Base-by-base conservation (phyloP, 2,329 filamentous ascomycete genomes). In the Metarhizium sp. region DNA sequence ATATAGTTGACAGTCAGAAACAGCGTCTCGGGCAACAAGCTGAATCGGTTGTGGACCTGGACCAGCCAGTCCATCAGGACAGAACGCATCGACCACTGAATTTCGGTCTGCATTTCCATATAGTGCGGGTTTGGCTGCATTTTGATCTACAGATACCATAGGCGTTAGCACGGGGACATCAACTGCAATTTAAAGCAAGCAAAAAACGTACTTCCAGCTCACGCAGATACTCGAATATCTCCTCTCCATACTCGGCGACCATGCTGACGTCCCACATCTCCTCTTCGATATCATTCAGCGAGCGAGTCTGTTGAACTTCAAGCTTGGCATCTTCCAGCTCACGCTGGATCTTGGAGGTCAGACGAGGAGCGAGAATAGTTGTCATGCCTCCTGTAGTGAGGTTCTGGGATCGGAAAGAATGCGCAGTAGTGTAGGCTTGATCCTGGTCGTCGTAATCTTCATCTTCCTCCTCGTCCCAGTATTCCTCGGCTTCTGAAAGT, bases 11-110 rank as follows among this genome's bases (percentile, higher is more conserved):
- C 89, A 30, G 87, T 88, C 56, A 97, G 82, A 74, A 96, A 99
- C 6, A 99, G 77, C 0, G 94, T 99, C 76, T 99, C 94, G 0
- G 92, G 92, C 8, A 97, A 82, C 32, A 99, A 81, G 40, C 81
- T 84, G 74, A 99, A 99, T 40, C 94, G 89, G 63, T 86, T 84
- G 69, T 99, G 94, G 34, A 99, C 94, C 70, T 99, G 92, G 50
- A 97, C 88, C 47, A 99, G 79, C 94, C 94, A 99, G 71, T 97
- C 94, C 85, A 99, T 95, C 54, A 99, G 79, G 25, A 97, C 90
- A 6, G 91, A 87, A 50, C 94, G 90, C 94, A 97, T 99, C 2
- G 92, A 96, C 94, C 94, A 99, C 68, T 96, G 90, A 56, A 99
- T 95, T 71, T 97, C 92, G n/a, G 87, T 86, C 70, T 99, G 94